Conservation (phyloP, 2,329 filamentous ascomycete genomes). For the Plectosphaerella plurivora region DNA sequence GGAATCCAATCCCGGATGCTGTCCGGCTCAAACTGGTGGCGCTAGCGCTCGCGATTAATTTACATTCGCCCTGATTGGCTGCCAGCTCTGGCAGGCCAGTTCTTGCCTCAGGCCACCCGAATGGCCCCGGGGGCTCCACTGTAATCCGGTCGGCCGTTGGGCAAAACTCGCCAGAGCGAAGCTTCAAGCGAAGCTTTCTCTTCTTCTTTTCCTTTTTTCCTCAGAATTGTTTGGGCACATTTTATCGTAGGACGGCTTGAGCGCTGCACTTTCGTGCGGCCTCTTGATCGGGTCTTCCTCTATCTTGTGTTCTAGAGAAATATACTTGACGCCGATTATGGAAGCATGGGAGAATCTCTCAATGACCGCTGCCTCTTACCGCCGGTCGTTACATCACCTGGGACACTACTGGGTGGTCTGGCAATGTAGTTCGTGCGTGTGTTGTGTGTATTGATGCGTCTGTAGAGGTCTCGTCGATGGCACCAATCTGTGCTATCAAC, state of each 20-base stretch:
- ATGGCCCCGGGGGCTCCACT: neutral
- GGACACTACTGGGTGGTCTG: neutral
- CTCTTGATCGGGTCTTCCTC: slow-evolving; percentile 62
- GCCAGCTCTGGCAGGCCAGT: slow-evolving; percentile 4
- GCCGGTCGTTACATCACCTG: slow-evolving; percentile 61
- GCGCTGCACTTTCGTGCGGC: slow-evolving; percentile 31
- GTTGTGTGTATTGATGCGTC: neutral
- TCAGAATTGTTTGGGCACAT: slow-evolving; percentile 62
- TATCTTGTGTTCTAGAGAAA: slow-evolving; percentile 67
- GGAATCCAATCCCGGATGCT: slow-evolving; percentile 23
- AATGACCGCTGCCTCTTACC: slow-evolving; percentile 66
- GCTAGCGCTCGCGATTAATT: slow-evolving; percentile 39
- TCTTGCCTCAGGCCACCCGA: slow-evolving; percentile 30
- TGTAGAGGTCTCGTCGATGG: neutral
- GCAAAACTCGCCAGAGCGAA: slow-evolving; percentile 3
- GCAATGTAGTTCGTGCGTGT: neutral
- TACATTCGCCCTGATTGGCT: slow-evolving; percentile 38
- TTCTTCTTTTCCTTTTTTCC: slow-evolving; percentile 32
- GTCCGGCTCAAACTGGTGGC: slow-evolving; percentile 32
- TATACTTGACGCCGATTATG: slow-evolving; percentile 58
- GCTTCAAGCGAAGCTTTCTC: slow-evolving; percentile 17
- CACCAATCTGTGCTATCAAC: neutral
- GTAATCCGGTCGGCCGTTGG: neutral
- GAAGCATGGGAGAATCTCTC: slow-evolving; percentile 64
- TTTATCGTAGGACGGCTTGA: slow-evolving; percentile 71